Percentiles rank a stretch among this genome's conserved stretches.
Conservation (phyloP, 805 yeast genomes). For the Barnettozyma wickerhamii region DNA sequence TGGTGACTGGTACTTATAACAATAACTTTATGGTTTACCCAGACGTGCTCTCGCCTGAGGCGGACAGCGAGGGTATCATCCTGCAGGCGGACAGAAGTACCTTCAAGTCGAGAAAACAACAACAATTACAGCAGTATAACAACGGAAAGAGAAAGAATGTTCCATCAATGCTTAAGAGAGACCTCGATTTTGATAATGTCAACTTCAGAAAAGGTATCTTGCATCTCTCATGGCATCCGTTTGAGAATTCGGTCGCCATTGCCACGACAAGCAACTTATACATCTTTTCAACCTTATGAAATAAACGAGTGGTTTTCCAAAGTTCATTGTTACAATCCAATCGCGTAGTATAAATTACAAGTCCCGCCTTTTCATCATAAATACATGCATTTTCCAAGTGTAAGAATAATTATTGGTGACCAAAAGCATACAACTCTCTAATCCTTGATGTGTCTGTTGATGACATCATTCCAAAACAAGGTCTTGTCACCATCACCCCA, state of each 20-base stretch:
- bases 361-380: not conserved
- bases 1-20: conserved; percentile 97
- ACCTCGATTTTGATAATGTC: conserved; percentile 52
- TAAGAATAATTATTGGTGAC: not conserved
- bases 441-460: conserved; percentile 74
- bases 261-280: conserved; percentile 96
- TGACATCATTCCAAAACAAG: conserved; percentile 89
- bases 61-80: conserved; percentile 51
- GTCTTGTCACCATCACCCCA: conserved; percentile 99
- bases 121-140: conserved; percentile 8
- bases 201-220: conserved; percentile 93
- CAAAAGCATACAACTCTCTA: conserved; percentile 3
- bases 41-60: conserved; percentile 49
- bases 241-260: conserved; percentile 92
- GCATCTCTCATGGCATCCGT: conserved; percentile 98
- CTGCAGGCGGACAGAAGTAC: conserved; percentile 98
- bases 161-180: conserved; percentile 39
- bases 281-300: conserved; percentile 70
- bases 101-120: conserved; percentile 73
- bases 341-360: too few species aligned
- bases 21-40: conserved; percentile 97
- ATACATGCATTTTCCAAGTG: conserved; percentile 1
- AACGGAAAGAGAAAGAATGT: conserved; percentile 29
- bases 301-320: not conserved
- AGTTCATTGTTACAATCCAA: too few species aligned